Conservation (phyloP, 1,139 yeast species). For the Saccharomycopsis phalli region DNA sequence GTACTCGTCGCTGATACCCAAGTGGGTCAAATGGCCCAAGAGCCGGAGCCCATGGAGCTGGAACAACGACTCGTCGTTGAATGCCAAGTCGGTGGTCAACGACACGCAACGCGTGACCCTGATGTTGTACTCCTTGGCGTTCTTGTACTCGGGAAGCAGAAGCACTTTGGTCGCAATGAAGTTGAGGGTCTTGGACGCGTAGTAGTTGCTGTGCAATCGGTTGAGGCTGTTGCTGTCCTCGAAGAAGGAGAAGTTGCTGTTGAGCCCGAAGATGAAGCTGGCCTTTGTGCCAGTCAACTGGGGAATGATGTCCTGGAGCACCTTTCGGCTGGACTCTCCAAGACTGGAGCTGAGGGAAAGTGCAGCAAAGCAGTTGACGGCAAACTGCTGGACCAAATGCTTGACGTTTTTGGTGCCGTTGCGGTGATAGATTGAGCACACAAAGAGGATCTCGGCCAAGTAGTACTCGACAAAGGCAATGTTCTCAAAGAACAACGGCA, state of each 20-base stretch:
- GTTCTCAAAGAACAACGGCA: conserved; percentile 13
- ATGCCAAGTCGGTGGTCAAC: conserved; percentile 3
- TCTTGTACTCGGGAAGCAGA: conserved; percentile 6
- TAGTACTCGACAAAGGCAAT: conserved; percentile 10
- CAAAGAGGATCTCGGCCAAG: conserved; percentile 10
- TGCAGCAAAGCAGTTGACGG: conserved; percentile 12
- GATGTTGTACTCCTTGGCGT: neutral
- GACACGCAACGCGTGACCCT: conserved; percentile 5
- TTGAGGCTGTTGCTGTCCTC: conserved; percentile 1
- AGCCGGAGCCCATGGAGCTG: conserved; percentile 11
- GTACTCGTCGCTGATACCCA: conserved; percentile 11
- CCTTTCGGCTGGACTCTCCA: conserved; percentile 3
- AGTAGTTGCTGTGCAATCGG: neutral
- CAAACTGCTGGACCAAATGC: conserved; percentile 8
- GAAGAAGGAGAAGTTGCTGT: neutral
- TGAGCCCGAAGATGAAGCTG: conserved; percentile 8
- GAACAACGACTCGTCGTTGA: conserved; percentile 9
- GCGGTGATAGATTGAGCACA: conserved; percentile 14
- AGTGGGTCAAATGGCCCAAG: conserved; percentile 7
- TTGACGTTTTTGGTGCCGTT: conserved; percentile 11
- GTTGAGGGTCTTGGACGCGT: conserved; percentile 3
- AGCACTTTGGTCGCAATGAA: neutral
- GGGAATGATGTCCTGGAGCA: neutral
- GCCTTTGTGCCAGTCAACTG: neutral
- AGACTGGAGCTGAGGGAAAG: conserved; percentile 7